Evolutionary conservation across 2,329 filamentous ascomycete genomes (phyloP), one percentile per base, ranked within the genome.

Genomic region (Alternaria conjuncta): DNA sequence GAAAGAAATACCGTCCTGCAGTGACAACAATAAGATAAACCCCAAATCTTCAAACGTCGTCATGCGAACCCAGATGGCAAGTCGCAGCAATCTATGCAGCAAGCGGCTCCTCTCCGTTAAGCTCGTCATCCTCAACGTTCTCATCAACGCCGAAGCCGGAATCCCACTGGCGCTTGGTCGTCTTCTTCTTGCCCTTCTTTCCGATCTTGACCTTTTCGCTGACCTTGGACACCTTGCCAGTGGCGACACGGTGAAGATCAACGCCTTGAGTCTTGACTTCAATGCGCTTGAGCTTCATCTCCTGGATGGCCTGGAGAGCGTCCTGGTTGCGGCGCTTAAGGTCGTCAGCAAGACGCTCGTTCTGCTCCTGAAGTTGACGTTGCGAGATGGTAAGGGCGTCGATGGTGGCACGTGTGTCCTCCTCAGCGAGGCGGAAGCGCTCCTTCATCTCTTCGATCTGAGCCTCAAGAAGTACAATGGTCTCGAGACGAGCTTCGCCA

Each of bases 391-490:
- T 70, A 45, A 80, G 70, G 2, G 67, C 63, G 46, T 79, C 73
- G 55, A 80, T 76, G n/a, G 75, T 78, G 20, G 71, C 64, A 25
- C 71, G 69, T 0, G 70, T 75, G 28, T 77, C 75, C 49, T 75
- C 69, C 26, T 75, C 72, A 9, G 71, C 68, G 13, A 61, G 60
- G 12, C 65, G 67, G 70, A 79, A 75, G 47, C 71, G 57, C 46
- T 74, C 71, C 61, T 80, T 79, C 59, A 81, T 65, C 15, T 73
- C 68, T 9, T 75, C 71, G 30, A 80, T 69, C 36, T 77, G 71
- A 8, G 69, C 66, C 18, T 76, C 68, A 13, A 82, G 69, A 4
- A 64, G 66, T 4, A 69, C 68, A 43, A 83, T 77, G 54, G 70
- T 72, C 26, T 74, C 74, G 1, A 69, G 71, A 15, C 77, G 77